Conservation (phyloP, 2,329 filamentous ascomycete species). For the Pyrenochaeta sp. region DNA sequence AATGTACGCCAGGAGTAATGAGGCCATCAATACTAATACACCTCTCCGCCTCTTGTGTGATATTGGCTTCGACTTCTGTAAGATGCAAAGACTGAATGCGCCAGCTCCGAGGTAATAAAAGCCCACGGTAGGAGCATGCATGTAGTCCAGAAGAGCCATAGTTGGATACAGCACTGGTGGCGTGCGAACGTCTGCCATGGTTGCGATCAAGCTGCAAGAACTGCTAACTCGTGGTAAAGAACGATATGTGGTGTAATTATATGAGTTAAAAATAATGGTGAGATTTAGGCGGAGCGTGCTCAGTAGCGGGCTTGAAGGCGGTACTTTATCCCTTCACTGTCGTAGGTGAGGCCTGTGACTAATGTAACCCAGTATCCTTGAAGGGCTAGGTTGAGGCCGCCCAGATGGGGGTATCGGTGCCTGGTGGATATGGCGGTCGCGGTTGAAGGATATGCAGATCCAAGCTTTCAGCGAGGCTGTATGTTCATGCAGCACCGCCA, state of each 20-base stretch:
- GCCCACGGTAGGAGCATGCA: conserved; percentile 43
- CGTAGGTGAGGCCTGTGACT: not conserved
- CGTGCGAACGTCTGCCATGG: conserved; percentile 17
- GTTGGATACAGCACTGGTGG: conserved; percentile 25
- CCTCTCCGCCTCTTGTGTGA: conserved; percentile 34
- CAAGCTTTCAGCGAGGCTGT: conserved; percentile 11
- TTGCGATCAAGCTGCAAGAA: conserved; percentile 5
- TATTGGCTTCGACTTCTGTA: conserved; percentile 42
- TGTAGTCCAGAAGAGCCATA: conserved; percentile 43
- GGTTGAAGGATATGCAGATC: conserved; percentile 5
- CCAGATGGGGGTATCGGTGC: conserved; percentile 5
- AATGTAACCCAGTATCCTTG: not conserved
- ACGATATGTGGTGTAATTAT: not conserved
- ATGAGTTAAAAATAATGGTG: not conserved
- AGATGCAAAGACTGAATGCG: conserved; percentile 35
- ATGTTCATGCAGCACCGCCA: conserved; percentile 24
- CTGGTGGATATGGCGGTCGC: conserved; percentile 7
- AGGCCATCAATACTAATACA: conserved; percentile 19
- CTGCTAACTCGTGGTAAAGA: conserved; percentile 1
- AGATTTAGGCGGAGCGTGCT: not conserved
- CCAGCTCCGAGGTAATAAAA: conserved; percentile 42
- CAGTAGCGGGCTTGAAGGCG: conserved; percentile 1
- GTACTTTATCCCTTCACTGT: conserved; percentile 5
- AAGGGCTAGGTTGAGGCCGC: conserved; percentile 6
- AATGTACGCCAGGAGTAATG: conserved; percentile 34